Base-by-base conservation (phyloP, 1,139 yeast genomes). In the Eremothecium sinecaudum region DNA sequence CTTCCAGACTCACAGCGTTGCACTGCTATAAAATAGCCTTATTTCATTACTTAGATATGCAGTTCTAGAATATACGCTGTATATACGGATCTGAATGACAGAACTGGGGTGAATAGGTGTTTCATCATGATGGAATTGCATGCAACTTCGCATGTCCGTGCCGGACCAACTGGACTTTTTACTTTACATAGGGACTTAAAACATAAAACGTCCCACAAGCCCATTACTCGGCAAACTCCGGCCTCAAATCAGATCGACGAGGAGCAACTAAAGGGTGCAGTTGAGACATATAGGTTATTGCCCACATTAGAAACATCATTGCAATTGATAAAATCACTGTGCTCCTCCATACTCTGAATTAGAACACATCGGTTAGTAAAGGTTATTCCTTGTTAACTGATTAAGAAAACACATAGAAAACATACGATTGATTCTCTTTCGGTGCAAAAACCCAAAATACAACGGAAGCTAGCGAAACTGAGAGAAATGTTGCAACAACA, bases 231-330 rank as follows among this genome's bases (percentile, higher is more conserved):
- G 67, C 64, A 45, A 57, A 66, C 51, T 79, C 90, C n/a, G 86
- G 86, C 62, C 90, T 73, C 56, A 80, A 62, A 47, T 80, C 87
- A 2, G 86, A 73, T 49, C 90, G 73, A 57, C 79, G 76, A 30
- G 92, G 92, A 18, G 72, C 80, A 36, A 79, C 84, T 50, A 80
- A 64, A n/a, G 92, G 92, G 57, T 80, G 90, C 39, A 80, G 63
- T 51, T 80, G 92, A 22, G 62, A 57, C 45, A 83, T 62, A 51
- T 81, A 83, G 5, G 95, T 83, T 47, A 83, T 76, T 18, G 94
- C 95, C 95, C 95, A 84, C 94, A 86, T 82, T 53, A 86, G 67
- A 58, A 72, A 86, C 67, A 86, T 80, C 94, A 86, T 81, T 15
- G 93, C 76, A 53, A 87, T 60, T 3, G 87, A 73, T 45, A 87